A percentile compares a stretch with the other conserved stretches of the same genome.
phyloP scores from a whole-genome alignment of 345 rosid species.

The rapeseed (Brassica napus) region DNA sequence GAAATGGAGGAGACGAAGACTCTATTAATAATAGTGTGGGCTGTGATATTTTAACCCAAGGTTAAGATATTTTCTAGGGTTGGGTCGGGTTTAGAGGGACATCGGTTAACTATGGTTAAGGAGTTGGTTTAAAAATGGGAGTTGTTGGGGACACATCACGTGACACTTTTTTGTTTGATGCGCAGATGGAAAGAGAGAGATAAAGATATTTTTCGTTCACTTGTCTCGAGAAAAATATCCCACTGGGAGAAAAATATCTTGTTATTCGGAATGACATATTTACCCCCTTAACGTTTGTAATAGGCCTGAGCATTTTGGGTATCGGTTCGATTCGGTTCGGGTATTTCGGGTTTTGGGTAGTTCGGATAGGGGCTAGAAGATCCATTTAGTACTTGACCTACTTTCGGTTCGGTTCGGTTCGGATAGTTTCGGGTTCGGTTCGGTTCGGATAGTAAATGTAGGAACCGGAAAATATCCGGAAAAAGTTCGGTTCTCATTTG shows the following conservation, averaged over 20 bases:
- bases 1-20: not conserved
- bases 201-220: conserved; percentile 21
- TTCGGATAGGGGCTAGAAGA: too few relatives aligned
- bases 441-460: too few relatives aligned
- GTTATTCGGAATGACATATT: not conserved
- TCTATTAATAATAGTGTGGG: conserved; percentile 15
- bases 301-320: too few relatives aligned
- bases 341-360: too few relatives aligned
- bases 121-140: conserved; percentile 9
- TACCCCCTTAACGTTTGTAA: not conserved
- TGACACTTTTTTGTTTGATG: conserved; percentile 26
- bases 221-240: conserved; percentile 26
- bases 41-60: conserved; percentile 1
- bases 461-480: too few relatives aligned
- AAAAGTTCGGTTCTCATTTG: too few relatives aligned
- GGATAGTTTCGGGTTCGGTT: too few relatives aligned
- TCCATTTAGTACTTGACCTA: too few relatives aligned
- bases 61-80: conserved; percentile 34
- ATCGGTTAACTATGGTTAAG: conserved; percentile 36
- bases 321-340: too few relatives aligned
- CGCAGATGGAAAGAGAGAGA: conserved; percentile 2
- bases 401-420: too few relatives aligned
- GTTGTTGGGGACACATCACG: conserved; percentile 41
- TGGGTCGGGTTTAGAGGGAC: not conserved
- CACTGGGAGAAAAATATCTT: conserved; percentile 7